A percentile compares a stretch with the other conserved stretches of the same genome.
Evolutionary conservation across 2,329 filamentous ascomycete genomes (phyloP).

Genomic region (Neonectria coccinea): DNA sequence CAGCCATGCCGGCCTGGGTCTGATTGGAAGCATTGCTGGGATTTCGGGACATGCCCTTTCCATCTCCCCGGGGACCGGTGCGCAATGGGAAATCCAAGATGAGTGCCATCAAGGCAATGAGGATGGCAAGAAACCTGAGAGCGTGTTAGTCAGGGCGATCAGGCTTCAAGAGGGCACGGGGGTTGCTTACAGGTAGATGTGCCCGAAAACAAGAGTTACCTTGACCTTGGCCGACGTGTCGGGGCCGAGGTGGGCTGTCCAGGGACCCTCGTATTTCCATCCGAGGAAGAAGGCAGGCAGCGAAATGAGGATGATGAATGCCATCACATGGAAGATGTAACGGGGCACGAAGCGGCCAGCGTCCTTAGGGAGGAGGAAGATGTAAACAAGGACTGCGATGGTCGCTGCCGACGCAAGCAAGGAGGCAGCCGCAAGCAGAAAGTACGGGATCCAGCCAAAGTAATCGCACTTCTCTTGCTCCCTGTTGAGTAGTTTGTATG

Average conservation of each 20-base stretch:
- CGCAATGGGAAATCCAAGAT: conserved; percentile 30
- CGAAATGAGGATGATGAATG: conserved; percentile 38
- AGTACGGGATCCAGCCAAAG: conserved; percentile 29
- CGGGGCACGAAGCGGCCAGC: conserved; percentile 21
- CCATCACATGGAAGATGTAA: conserved; percentile 44
- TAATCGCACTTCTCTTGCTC: not conserved
- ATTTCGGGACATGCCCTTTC: conserved; percentile 2
- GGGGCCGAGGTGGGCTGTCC: conserved; percentile 2
- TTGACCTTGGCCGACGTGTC: not conserved
- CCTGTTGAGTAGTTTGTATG: not conserved
- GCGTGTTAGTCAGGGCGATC: conserved; percentile 26
- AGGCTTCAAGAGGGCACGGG: not conserved
- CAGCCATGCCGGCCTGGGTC: not conserved
- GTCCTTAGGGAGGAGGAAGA: conserved; percentile 20
- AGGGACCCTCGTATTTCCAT: conserved; percentile 19
- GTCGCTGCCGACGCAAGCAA: conserved; percentile 29
- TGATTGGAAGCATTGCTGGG: not conserved
- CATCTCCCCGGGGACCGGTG: not conserved
- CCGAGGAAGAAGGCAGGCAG: conserved; percentile 19
- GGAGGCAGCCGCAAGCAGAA: conserved; percentile 35
- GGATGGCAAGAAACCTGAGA: conserved; percentile 36
- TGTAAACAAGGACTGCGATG: conserved; percentile 29
- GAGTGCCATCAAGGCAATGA: conserved; percentile 35
- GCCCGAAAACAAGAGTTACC: conserved; percentile 30
- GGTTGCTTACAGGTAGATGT: conserved; percentile 44